Percentiles rank a stretch among this genome's conserved stretches.
Conservation (phyloP, 1,139 yeast genomes). For the Blastobotrys apis region DNA sequence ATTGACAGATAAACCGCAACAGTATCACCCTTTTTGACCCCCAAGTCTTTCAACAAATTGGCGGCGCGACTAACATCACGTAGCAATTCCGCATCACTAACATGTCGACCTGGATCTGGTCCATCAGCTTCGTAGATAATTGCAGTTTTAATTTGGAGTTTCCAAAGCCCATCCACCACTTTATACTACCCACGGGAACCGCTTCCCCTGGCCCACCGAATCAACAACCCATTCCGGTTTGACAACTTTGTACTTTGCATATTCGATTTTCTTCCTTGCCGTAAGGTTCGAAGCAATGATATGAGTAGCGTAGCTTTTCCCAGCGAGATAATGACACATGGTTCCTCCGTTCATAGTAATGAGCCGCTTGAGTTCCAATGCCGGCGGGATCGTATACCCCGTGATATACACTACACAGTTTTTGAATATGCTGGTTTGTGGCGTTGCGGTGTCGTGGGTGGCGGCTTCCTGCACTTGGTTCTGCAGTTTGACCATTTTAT, state of each 20-base stretch:
- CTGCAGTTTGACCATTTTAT: constrained; percentile 66
- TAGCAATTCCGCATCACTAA: constrained; percentile 84
- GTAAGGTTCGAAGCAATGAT: constrained; percentile 77
- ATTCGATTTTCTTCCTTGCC: constrained; percentile 52
- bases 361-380: constrained; percentile 63
- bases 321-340: constrained; percentile 61
- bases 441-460: constrained; percentile 36
- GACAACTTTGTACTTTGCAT: constrained; percentile 53
- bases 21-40: constrained; percentile 88
- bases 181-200: neutral
- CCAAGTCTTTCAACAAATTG: constrained; percentile 80
- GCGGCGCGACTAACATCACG: constrained; percentile 86
- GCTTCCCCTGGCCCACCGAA: constrained; percentile 44
- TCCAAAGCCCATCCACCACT: constrained; percentile 66
- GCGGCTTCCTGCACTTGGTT: constrained; percentile 48
- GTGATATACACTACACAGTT: constrained; percentile 71
- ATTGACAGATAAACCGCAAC: constrained; percentile 96
- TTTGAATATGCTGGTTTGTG: constrained; percentile 47
- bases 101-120: constrained; percentile 59
- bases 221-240: constrained; percentile 79
- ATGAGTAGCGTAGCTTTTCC: constrained; percentile 76
- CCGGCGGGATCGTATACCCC: constrained; percentile 80
- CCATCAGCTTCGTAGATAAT: constrained; percentile 95
- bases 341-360: constrained; percentile 78
- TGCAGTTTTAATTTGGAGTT: constrained; percentile 80